These are phyloP conservation scores for Malus orientalis DNA, from an alignment of 306 rosid genomes.

Conservation along the genomic window DNA sequence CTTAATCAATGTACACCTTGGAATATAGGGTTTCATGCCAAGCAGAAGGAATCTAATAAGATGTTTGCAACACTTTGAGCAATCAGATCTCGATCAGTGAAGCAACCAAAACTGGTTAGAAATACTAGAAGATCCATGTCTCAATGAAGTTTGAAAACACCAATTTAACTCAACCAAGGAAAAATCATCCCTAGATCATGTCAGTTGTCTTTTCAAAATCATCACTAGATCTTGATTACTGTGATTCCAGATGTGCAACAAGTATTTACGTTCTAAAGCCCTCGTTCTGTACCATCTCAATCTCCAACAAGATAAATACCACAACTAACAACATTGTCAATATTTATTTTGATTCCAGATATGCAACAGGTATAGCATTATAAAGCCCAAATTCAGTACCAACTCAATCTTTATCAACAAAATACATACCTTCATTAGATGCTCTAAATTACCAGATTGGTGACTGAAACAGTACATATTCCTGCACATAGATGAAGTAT, in stretches of 20 bases:
- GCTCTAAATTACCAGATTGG: slow-evolving; percentile 96
- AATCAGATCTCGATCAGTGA: neutral
- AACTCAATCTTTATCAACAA: slow-evolving; percentile 2
- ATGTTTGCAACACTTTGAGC: neutral
- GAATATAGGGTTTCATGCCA: neutral
- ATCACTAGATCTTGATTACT: too few species aligned
- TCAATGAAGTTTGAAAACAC: neutral
- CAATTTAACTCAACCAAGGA: neutral
- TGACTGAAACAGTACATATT: slow-evolving; percentile 93
- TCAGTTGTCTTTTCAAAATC: neutral
- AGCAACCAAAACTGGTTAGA: neutral
- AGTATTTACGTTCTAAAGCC: neutral
- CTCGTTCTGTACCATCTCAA: too few species aligned
- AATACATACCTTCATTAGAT: slow-evolving; percentile 83
- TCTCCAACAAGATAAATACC: too few species aligned
- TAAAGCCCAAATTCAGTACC: neutral
- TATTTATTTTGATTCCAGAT: neutral
- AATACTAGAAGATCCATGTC: neutral
- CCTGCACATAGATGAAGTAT: slow-evolving; percentile 34
- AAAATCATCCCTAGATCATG: neutral
- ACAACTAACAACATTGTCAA: too few species aligned
- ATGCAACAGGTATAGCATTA: neutral
- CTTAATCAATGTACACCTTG: neutral
- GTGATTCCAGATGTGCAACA: neutral
- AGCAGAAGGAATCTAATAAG: neutral